These are phyloP conservation scores for Colletotrichum chrysophilum DNA, from an alignment of 2,329 filamentous ascomycete species.

Conservation along the genomic window DNA sequence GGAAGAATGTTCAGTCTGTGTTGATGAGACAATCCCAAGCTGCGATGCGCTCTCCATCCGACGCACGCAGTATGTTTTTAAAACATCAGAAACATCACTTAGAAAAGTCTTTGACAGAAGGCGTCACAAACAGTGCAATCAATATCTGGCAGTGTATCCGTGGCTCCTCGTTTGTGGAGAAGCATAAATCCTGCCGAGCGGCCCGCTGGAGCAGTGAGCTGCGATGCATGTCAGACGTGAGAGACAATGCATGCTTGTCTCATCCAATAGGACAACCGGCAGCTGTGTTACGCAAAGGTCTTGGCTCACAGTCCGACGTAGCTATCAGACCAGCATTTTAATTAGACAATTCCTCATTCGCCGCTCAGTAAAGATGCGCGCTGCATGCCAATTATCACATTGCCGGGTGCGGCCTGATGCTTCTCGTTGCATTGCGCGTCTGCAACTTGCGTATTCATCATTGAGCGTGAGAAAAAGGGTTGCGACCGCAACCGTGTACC, in stretches of 20 bases:
- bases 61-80: neutral
- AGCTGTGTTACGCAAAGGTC: neutral
- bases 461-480: neutral
- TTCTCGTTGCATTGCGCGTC: neutral
- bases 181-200: neutral
- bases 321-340: neutral
- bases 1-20: neutral
- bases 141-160: neutral
- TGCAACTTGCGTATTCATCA: neutral
- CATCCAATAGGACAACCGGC: neutral
- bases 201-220: neutral
- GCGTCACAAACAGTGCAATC: neutral
- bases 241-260: neutral
- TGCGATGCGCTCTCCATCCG: neutral
- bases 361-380: neutral
- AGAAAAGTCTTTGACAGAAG: neutral
- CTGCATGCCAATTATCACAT: neutral
- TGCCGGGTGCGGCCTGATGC: neutral
- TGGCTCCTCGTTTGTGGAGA: neutral
- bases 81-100: neutral
- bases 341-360: neutral
- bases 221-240: neutral
- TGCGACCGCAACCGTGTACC: neutral
- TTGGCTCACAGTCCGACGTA: neutral
- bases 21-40: neutral